These are phyloP conservation scores for Fusarium nurragi DNA, from an alignment of 2,329 filamentous ascomycete genomes.

Conservation along the genomic window DNA sequence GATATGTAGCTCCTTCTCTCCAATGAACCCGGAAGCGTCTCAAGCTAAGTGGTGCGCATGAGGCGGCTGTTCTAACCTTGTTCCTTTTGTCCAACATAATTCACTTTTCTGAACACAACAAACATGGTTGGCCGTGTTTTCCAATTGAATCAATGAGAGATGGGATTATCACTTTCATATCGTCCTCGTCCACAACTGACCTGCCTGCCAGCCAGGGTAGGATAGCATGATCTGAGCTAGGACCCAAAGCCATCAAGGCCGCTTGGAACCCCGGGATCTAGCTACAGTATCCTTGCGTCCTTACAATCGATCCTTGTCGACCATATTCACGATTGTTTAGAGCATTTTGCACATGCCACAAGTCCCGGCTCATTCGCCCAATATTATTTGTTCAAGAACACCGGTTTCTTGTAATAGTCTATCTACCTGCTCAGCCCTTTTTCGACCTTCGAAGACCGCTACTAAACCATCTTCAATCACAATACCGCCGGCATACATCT, in stretches of 20 bases:
- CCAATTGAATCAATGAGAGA: neutral
- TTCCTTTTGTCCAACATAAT: conserved; percentile 39
- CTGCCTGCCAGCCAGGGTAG: neutral
- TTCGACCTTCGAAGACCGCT: neutral
- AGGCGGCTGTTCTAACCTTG: conserved; percentile 27
- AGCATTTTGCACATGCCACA: conserved; percentile 9
- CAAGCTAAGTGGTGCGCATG: conserved; percentile 42
- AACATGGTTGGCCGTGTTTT: neutral
- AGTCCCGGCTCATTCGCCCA: conserved; percentile 8
- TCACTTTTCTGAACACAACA: conserved; percentile 3
- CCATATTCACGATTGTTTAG: neutral
- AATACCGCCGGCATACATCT: neutral
- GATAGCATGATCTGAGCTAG: conserved; percentile 27
- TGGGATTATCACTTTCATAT: neutral
- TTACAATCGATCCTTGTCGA: neutral
- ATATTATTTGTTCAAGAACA: neutral
- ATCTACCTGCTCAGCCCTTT: neutral
- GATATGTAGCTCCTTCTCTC: neutral
- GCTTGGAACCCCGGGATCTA: conserved; percentile 7
- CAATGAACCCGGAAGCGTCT: conserved; percentile 2
- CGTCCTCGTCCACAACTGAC: neutral
- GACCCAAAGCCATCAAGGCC: conserved; percentile 4
- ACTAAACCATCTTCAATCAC: neutral
- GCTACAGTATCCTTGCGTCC: neutral
- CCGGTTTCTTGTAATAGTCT: neutral